Base-by-base conservation (phyloP, 176 grass and related monocot species). In the Tuctoria greenei region DNA sequence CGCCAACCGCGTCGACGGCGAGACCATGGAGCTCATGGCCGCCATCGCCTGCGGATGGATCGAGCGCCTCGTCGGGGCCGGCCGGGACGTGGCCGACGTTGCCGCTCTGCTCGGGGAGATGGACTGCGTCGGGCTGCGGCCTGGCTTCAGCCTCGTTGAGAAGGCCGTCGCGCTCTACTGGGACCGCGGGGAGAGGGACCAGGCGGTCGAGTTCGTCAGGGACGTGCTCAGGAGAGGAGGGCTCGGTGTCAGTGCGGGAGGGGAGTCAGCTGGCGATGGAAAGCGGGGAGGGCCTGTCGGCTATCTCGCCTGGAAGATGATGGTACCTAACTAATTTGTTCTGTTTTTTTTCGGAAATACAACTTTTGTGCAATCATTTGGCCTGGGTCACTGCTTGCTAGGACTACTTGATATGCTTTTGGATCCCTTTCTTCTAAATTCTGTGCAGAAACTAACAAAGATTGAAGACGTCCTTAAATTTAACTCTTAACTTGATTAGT, bases 11-110 rank as follows among this genome's bases (percentile, higher is more conserved):
- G 91, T 97, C 55, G 94, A 97, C 62, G 88, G 91, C 61, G 94
- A 97, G 84, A 97, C 91, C 68, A 97, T 97, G 94, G 94, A 97
- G 81, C 85, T 97, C 64, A 97, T 97, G 94, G 89, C 90, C 1
- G 92, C 94, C 51, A 97, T 97, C 71, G 86, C 91, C 25, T 97
- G 94, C 55, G 94, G 88, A 2, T 97, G 94, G 94, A 97, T 97
- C 18, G 91, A 97, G 75, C 83, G 91, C 34, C 75, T 93, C 61
- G 89, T 97, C 0, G 88, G 91, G 4, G 77, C 67, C 0, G 91
- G 88, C 2, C 82, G 83, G 21, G 91, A 81, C 74, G 86, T 93
- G 13, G 76, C 71, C 26, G 94, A 97, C 31, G 88, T 97, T 15
- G 84, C 90, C 6, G 75, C 83, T 39, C 77, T 97, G 59, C 89